phyloP scores from a whole-genome alignment of 2,329 filamentous ascomycete genomes.

The Dactylellina sp. region DNA sequence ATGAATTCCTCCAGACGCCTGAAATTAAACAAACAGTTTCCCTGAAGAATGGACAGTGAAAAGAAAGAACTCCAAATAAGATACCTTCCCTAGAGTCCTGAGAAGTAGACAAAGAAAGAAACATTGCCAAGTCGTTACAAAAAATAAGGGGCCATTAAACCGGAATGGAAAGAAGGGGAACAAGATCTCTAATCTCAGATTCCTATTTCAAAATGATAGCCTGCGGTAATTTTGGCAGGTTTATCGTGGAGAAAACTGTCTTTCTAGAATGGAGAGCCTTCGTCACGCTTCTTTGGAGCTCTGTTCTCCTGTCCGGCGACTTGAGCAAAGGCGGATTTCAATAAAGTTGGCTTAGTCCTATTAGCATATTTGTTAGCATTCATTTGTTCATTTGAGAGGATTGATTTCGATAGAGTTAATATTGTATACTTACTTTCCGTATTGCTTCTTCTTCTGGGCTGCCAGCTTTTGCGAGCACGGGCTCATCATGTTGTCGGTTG shows the following conservation, averaged over 20 bases:
- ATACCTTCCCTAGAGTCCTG: constrained; percentile 25
- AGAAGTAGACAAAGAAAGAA: constrained; percentile 4
- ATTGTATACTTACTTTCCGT: constrained; percentile 80
- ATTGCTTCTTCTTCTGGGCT: constrained; percentile 82
- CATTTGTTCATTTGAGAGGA: neutral
- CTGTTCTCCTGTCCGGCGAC: constrained; percentile 51
- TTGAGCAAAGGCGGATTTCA: constrained; percentile 48
- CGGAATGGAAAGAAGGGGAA: constrained; percentile 11
- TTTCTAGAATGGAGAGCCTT: constrained; percentile 54
- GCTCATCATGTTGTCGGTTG: constrained; percentile 89
- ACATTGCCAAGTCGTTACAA: constrained; percentile 1
- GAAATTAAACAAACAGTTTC: constrained; percentile 1
- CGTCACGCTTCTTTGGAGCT: constrained; percentile 41
- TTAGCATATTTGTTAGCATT: constrained; percentile 12
- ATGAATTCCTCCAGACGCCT: neutral
- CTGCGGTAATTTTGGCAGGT: too few relatives aligned
- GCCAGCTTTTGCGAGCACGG: constrained; percentile 85
- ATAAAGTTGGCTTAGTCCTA: constrained; percentile 51
- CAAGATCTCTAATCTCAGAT: constrained; percentile 8
- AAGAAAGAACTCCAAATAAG: constrained; percentile 9
- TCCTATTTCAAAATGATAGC: neutral
- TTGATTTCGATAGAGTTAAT: too few relatives aligned
- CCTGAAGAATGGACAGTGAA: constrained; percentile 12
- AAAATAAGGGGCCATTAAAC: constrained; percentile 10
- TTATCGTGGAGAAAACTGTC: too few relatives aligned